Evolutionary conservation across 192 early-diverging fungal species (phyloP), one percentile per base, ranked within the genome.

Genomic region (Pilobolus umbonatus): DNA sequence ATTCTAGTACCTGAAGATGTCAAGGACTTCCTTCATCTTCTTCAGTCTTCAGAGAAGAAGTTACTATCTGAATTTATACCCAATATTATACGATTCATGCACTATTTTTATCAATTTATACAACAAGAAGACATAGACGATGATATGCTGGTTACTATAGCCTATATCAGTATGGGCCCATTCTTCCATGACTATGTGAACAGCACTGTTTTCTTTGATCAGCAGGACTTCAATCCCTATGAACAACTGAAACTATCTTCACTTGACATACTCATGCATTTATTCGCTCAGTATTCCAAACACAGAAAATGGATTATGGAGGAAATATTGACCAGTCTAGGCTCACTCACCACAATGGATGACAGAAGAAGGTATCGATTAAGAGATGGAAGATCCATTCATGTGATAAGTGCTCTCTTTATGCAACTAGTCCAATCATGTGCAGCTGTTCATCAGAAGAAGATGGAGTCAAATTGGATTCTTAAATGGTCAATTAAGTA

Each of bases 231-330:
- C 10, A 60, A 60, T 22, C 43, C 57, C 2, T 60, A 48, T n/a
- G 67, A 63, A 32, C 50, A 42, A 14, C 28, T 72, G 40, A 72
- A 72, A 50, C 36, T 50, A 5, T 43, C 22, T 21, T 28, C 64
- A 6, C 29, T 72, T 29, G 61, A 72, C 44, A 39, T 64, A 30
- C 36, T 72, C 26, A 46, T 42, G 8, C 38, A 22, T 3, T 12
- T 85, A 6, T 92, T 86, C 64, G 62, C 75, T 8, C 77, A 73
- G 42, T 63, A 85, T 39, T 55, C 74, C 0, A 63, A 54, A 8
- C 92, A 94, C 52, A 77, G 91, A 24, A 66, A 63, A 19, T 90
- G 90, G 80, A 90, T 96, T 25, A 62, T 96, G 22, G 94, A 92
- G 52, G 94, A 96, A 55, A 85, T 92, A n/a, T 73, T 91, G 14